These are phyloP conservation scores for Coemansia umbellata DNA, from an alignment of 192 early-diverging fungal species.

Conservation along the genomic window DNA sequence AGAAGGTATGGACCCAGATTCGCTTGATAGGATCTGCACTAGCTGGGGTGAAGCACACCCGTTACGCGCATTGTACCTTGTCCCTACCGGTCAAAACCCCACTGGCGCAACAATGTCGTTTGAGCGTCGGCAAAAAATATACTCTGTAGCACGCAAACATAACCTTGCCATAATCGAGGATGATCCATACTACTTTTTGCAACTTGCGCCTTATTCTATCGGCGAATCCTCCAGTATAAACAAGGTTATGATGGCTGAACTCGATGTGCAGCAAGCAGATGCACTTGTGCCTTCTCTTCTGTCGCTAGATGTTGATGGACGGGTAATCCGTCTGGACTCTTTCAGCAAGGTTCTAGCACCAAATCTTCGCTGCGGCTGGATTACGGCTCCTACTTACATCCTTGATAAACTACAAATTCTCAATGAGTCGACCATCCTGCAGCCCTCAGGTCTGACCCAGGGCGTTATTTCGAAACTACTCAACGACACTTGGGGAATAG, in stretches of 20 bases:
- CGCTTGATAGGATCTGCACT: constrained; percentile 51
- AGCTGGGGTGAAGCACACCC: constrained; percentile 49
- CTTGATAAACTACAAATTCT: constrained; percentile 76
- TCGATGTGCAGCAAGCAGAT: not conserved
- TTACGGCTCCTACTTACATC: constrained; percentile 62
- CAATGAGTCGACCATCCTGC: constrained; percentile 75
- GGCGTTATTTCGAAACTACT: constrained; percentile 67
- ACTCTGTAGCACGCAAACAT: constrained; percentile 69
- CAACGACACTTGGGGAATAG: constrained; percentile 69
- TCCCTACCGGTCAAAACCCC: constrained; percentile 88
- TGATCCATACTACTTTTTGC: constrained; percentile 93
- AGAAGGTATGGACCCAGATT: constrained; percentile 61
- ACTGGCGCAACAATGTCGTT: constrained; percentile 78
- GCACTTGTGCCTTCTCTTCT: constrained; percentile 70
- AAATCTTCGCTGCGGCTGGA: constrained; percentile 83
- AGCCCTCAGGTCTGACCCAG: constrained; percentile 85
- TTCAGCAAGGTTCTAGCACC: constrained; percentile 91
- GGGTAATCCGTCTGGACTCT: constrained; percentile 89
- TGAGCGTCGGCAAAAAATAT: constrained; percentile 73
- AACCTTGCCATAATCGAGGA: constrained; percentile 90
- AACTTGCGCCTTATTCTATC: constrained; percentile 46
- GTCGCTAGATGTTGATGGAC: constrained; percentile 81
- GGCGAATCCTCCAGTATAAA: not conserved
- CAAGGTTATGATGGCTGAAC: not conserved
- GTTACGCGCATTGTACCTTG: constrained; percentile 62